Conservation (phyloP, 73 alveolate species). For the Blepharisma japonicum region DNA sequence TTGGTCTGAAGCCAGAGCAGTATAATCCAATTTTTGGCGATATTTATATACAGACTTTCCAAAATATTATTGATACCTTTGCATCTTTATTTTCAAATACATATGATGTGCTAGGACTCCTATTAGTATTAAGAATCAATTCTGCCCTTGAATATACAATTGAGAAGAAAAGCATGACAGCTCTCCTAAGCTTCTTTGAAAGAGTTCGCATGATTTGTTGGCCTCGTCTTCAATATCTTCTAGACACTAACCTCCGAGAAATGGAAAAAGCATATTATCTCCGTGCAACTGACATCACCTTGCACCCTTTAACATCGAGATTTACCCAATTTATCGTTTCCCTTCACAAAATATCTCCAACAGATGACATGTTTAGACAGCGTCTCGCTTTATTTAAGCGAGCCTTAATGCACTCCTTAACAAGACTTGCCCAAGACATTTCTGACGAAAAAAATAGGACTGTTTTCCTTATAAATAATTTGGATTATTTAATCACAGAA, state of each 20-base stretch:
- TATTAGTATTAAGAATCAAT: conserved; percentile 18
- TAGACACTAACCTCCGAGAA: not conserved
- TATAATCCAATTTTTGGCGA: conserved; percentile 28
- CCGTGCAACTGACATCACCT: not conserved
- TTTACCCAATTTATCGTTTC: not conserved
- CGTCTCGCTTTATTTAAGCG: not conserved
- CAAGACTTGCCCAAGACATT: not conserved
- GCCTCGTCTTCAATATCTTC: conserved; percentile 4
- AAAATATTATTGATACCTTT: not conserved
- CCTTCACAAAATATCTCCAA: conserved; percentile 25
- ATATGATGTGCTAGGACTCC: conserved; percentile 20
- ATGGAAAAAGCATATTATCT: conserved; percentile 14
- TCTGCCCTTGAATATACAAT: not conserved
- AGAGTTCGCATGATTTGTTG: conserved; percentile 2
- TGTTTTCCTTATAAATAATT: conserved; percentile 27
- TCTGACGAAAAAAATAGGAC: not conserved
- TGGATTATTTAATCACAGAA: conserved; percentile 23
- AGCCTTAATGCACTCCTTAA: conserved; percentile 5
- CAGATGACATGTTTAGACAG: conserved; percentile 9
- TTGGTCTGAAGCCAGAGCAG: not conserved
- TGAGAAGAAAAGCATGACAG: not conserved
- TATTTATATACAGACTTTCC: conserved; percentile 11
- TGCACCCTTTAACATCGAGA: not conserved
- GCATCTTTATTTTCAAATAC: not conserved
- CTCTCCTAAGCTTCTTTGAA: not conserved